Conservation (phyloP, 805 yeast genomes). For the Candida multigemmis region DNA sequence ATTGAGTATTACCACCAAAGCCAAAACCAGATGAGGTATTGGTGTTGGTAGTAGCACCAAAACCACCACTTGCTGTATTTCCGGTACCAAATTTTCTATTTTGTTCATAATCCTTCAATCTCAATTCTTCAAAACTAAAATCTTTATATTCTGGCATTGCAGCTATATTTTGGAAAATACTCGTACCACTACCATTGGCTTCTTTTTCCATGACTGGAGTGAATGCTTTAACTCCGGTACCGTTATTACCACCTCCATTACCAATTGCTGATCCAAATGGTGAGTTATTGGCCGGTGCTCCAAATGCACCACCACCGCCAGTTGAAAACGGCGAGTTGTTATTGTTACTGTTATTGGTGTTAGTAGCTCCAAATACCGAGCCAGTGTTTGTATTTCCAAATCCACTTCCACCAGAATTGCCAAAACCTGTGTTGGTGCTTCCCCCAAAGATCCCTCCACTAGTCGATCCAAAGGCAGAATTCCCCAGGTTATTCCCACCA, state of each 20-base stretch:
- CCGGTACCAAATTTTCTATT: slow-evolving; percentile 53
- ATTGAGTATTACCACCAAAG: slow-evolving; percentile 5
- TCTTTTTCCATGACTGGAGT: slow-evolving; percentile 69
- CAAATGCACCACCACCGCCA: slow-evolving; percentile 14
- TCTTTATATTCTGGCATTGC: slow-evolving; percentile 87
- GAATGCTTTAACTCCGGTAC: slow-evolving; percentile 68
- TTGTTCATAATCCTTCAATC: slow-evolving; percentile 80
- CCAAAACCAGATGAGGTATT: slow-evolving; percentile 13
- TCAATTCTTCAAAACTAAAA: slow-evolving; percentile 78
- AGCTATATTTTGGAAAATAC: slow-evolving; percentile 60
- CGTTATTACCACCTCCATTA: slow-evolving; percentile 35
- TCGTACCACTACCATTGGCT: slow-evolving; percentile 39
- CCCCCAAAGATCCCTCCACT: slow-evolving; percentile 5
- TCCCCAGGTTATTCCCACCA: slow-evolving; percentile 6
- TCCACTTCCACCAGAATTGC: slow-evolving; percentile 5
- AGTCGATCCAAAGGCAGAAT: slow-evolving; percentile 2
- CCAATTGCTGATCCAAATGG: slow-evolving; percentile 9
- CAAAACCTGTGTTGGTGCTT: slow-evolving; percentile 6
- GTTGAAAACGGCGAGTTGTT: slow-evolving; percentile 11
- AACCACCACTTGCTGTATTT: slow-evolving; percentile 14
- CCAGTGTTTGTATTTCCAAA: slow-evolving; percentile 1
- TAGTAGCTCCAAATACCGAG: slow-evolving; percentile 15
- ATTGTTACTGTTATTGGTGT: slow-evolving; percentile 3
- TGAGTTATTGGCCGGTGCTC: slow-evolving; percentile 8
- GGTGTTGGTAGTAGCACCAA: slow-evolving; percentile 18